Conservation (phyloP, 2,329 filamentous ascomycete species). For the Xylaria sp. region DNA sequence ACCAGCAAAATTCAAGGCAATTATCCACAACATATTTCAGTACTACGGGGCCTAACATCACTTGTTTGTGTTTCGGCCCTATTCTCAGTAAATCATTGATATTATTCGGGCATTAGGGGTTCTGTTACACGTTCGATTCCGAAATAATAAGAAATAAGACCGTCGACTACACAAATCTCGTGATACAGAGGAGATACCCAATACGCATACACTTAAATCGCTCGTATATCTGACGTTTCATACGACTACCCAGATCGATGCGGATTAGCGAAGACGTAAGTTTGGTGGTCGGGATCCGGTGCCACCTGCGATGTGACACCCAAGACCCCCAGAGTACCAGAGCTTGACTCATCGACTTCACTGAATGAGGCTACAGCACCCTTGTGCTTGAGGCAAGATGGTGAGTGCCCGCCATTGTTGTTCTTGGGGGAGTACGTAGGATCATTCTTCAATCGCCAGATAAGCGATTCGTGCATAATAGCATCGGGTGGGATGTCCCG, state of each 20-base stretch:
- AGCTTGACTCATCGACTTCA: slow-evolving; percentile 17
- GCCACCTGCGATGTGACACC: slow-evolving; percentile 6
- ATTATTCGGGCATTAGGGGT: not conserved
- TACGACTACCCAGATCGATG: not conserved
- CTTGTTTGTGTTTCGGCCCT: not conserved
- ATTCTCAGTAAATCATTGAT: not conserved
- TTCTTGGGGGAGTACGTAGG: slow-evolving; percentile 49
- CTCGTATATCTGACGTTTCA: not conserved
- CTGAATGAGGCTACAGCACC: slow-evolving; percentile 31
- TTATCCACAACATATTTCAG: not conserved
- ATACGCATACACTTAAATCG: not conserved
- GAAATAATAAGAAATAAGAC: not conserved
- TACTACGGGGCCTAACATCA: not conserved
- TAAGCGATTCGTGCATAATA: slow-evolving; percentile 54
- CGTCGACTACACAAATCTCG: not conserved
- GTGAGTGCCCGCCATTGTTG: slow-evolving; percentile 50
- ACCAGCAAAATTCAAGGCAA: not conserved
- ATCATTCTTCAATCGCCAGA: slow-evolving; percentile 51
- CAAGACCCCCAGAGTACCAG: slow-evolving; percentile 1
- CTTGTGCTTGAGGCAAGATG: slow-evolving; percentile 49
- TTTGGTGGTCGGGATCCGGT: slow-evolving; percentile 29
- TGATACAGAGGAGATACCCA: slow-evolving; percentile 2
- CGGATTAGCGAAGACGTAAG: slow-evolving; percentile 25
- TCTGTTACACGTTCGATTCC: not conserved
- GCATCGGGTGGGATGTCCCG: slow-evolving; percentile 56